Percentiles rank a stretch among this genome's conserved stretches.
phyloP scores from a whole-genome alignment of 257 asterid species.

The Handroanthus guayacan region DNA sequence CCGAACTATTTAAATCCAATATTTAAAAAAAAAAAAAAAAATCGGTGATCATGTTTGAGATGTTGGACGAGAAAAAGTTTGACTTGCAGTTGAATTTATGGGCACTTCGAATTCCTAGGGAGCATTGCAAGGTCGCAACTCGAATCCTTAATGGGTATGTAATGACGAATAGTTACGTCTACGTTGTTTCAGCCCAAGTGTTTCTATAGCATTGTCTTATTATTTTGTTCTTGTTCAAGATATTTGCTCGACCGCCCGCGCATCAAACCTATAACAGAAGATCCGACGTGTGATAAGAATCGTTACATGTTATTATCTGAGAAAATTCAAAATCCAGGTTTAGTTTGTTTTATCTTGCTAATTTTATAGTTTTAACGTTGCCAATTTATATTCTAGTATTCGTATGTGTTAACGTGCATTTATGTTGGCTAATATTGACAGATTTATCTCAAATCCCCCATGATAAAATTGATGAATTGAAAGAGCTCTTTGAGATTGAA shows the following conservation, averaged over 20 bases:
- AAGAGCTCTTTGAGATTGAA: conserved; percentile 68
- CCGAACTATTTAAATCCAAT: not conserved
- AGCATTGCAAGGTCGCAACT: conserved; percentile 82
- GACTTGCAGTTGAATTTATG: conserved; percentile 64
- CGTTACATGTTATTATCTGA: conserved; percentile 84
- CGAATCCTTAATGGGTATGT: conserved; percentile 79
- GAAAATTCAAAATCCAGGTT: conserved; percentile 66
- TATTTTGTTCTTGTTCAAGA: conserved; percentile 44
- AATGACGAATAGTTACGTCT: not conserved
- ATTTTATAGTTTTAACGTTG: not conserved
- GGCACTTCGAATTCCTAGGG: conserved; percentile 85
- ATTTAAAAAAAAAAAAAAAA: not conserved
- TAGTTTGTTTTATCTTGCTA: not conserved
- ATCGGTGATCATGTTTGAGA: conserved; percentile 25
- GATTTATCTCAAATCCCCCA: conserved; percentile 83
- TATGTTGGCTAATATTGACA: conserved; percentile 39
- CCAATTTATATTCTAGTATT: not conserved
- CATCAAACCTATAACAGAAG: conserved; percentile 81
- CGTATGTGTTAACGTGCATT: not conserved
- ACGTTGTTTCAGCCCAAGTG: not conserved
- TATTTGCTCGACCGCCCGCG: conserved; percentile 87
- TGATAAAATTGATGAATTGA: conserved; percentile 71
- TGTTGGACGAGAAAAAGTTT: conserved; percentile 69
- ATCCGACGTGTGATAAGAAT: conserved; percentile 69
- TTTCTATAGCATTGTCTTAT: conserved; percentile 16